Evolutionary conservation across 352 stramenopile genomes (phyloP).

Genomic region (Phytopythium helicoides): DNA sequence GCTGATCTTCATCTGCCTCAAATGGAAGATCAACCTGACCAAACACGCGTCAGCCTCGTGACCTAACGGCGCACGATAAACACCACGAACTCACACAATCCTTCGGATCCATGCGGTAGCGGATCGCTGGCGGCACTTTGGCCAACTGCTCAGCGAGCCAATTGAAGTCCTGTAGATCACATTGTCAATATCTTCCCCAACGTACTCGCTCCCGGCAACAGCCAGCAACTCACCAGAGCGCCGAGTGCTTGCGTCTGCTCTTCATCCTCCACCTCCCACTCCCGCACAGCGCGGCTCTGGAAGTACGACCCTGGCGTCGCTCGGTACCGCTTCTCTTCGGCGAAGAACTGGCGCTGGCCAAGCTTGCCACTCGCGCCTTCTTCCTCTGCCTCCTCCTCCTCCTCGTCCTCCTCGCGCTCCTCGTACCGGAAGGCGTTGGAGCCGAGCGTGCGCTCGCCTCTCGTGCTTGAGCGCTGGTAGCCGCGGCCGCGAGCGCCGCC

Average conservation of each 20-base stretch:
- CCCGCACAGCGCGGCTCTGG: slow-evolving; percentile 55
- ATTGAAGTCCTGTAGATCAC: slow-evolving; percentile 47
- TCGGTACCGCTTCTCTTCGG: slow-evolving; percentile 51
- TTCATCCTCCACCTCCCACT: slow-evolving; percentile 61
- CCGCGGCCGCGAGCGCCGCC: slow-evolving; percentile 12
- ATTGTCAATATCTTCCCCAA: not conserved
- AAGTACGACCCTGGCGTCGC: slow-evolving; percentile 42
- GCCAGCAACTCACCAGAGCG: slow-evolving; percentile 32
- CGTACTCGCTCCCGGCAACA: too few relatives aligned
- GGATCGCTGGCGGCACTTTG: slow-evolving; percentile 36
- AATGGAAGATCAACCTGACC: slow-evolving; percentile 42
- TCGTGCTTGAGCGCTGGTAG: slow-evolving; percentile 7
- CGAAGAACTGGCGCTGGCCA: slow-evolving; percentile 58
- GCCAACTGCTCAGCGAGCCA: slow-evolving; percentile 64
- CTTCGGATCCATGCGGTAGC: slow-evolving; percentile 72
- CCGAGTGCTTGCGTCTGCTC: slow-evolving; percentile 20
- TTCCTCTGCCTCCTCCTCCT: not conserved
- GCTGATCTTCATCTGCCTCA: slow-evolving; percentile 11
- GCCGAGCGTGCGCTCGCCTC: slow-evolving; percentile 29
- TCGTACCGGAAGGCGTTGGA: slow-evolving; percentile 78
- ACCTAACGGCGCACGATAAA: not conserved
- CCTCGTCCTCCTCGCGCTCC: slow-evolving; percentile 24
- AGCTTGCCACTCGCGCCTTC: slow-evolving; percentile 4
- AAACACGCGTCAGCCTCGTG: slow-evolving; percentile 6
- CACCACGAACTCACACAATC: slow-evolving; percentile 48